Evolutionary conservation across 306 rosid genomes (phyloP).

Genomic region (Crataegus laevigata): DNA sequence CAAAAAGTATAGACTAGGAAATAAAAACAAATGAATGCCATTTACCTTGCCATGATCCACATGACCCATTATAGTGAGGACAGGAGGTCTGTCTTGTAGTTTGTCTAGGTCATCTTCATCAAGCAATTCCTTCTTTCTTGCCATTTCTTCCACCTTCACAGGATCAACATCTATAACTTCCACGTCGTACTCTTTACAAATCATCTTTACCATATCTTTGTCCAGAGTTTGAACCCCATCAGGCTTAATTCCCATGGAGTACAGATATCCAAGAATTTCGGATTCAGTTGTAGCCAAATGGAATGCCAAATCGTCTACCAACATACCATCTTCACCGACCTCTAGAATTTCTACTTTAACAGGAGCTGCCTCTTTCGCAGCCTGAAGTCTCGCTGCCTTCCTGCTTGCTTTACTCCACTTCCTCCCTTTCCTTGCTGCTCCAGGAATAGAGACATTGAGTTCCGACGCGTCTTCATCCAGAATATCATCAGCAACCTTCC

Average conservation of each 20-base stretch:
- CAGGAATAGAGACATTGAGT: slow-evolving; percentile 63
- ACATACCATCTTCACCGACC: slow-evolving; percentile 76
- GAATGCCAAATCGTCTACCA: slow-evolving; percentile 76
- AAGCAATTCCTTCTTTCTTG: slow-evolving; percentile 59
- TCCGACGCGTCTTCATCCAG: slow-evolving; percentile 62
- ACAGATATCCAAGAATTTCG: slow-evolving; percentile 80
- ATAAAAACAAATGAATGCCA: slow-evolving; percentile 5
- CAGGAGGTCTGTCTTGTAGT: slow-evolving; percentile 90
- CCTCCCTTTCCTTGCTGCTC: slow-evolving; percentile 81
- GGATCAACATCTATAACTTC: slow-evolving; percentile 80
- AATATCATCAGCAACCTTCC: slow-evolving; percentile 34
- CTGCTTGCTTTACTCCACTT: slow-evolving; percentile 98
- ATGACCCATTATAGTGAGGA: slow-evolving; percentile 96
- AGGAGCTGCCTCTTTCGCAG: slow-evolving; percentile 96
- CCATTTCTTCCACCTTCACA: slow-evolving; percentile 66
- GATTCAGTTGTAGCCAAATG: slow-evolving; percentile 70
- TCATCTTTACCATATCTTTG: slow-evolving; percentile 91
- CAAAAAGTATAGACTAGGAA: neutral
- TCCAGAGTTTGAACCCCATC: slow-evolving; percentile 93
- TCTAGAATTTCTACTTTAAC: slow-evolving; percentile 94
- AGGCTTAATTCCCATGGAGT: slow-evolving; percentile 85
- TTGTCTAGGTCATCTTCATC: slow-evolving; percentile 75
- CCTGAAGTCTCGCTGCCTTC: slow-evolving; percentile 91
- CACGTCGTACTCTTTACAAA: slow-evolving; percentile 76
- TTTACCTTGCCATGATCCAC: slow-evolving; percentile 97